Percentiles rank a stretch among this genome's conserved stretches.
Evolutionary conservation across 257 asterid genomes (phyloP).

Genomic region (Phtheirospermum japonicum): DNA sequence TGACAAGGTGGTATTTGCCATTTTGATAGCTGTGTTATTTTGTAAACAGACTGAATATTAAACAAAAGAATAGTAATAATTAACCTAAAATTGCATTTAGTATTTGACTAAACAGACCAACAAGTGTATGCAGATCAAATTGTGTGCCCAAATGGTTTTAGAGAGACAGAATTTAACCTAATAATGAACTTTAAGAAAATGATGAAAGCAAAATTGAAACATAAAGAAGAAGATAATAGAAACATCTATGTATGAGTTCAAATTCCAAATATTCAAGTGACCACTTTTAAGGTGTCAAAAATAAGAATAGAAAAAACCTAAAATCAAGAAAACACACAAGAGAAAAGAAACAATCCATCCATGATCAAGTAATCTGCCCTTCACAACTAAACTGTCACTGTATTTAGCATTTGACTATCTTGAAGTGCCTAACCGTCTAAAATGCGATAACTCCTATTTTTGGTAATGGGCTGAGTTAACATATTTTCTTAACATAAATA

Average conservation of each 20-base stretch:
- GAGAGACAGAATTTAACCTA: not conserved
- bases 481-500: too few species aligned
- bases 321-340: slow-evolving; percentile 38
- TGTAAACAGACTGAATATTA: too few species aligned
- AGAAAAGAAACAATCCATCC: slow-evolving; percentile 35
- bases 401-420: too few species aligned
- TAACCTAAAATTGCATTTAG: too few species aligned
- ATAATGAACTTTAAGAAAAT: not conserved
- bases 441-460: slow-evolving; percentile 9
- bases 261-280: not conserved
- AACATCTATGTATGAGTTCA: not conserved
- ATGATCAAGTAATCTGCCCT: slow-evolving; percentile 26
- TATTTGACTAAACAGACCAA: not conserved
- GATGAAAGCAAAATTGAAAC: not conserved
- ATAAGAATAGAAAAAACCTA: slow-evolving; percentile 40
- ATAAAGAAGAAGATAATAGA: not conserved
- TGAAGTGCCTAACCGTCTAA: slow-evolving; percentile 6
- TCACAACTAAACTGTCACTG: slow-evolving; percentile 30
- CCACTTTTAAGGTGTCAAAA: too few species aligned
- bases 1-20: too few species aligned
- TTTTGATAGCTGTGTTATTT: too few species aligned
- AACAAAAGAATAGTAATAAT: too few species aligned
- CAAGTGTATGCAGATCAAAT: not conserved
- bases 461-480: too few species aligned
- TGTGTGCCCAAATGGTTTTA: not conserved